Evolutionary conservation across 257 asterid species (phyloP), one percentile per base, ranked within the genome.

Genomic region (Petunia axillaris): DNA sequence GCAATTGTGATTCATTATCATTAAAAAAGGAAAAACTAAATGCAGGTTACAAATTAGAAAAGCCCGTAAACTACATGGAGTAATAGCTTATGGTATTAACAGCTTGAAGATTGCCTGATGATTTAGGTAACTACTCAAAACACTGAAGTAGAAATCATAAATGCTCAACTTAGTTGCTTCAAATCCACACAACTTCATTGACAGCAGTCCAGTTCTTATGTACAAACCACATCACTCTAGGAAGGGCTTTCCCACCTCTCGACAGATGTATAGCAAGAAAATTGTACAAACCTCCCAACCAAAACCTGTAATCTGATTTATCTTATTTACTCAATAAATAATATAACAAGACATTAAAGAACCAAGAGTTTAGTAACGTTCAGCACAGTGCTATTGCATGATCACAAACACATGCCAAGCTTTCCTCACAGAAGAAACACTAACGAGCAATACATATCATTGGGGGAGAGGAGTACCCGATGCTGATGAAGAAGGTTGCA

Each of bases 401-500:
- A 48, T 11, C 25, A 48, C 11, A 71, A 35, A 48, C 50, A 48
- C 77, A 71, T 71, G 77, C 44, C 73, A 63, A 38, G 35, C 65
- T 76, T 53, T 76, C 79, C 16, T 54, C 79, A 38, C 40, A 38
- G 25, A 76, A 76, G 80, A 76, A 57, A 38, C 38, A 37, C 38
- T 76, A 50, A 59, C 55, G 14, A 11, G 9, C 53, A 40, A 15
- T 39, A 54, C n/a, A 40, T 59, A 76, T 76, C 53, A 85, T 88
- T 82, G 87, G 50, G 62, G 78, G 82, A 66, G 84, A 66, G 92
- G 92, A 82, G 91, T 88, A 63, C 90, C 87, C 25, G 83, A 86
- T 82, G 83, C 87, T 40, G 87, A 80, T 53, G 93, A 88, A 81
- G 89, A 88, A 48, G 97, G 97, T 83, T 90, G 96, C 89, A 92